These are phyloP conservation scores for Aureobasidium sp. DNA, from an alignment of 2,329 filamentous ascomycete genomes.

Conservation along the genomic window DNA sequence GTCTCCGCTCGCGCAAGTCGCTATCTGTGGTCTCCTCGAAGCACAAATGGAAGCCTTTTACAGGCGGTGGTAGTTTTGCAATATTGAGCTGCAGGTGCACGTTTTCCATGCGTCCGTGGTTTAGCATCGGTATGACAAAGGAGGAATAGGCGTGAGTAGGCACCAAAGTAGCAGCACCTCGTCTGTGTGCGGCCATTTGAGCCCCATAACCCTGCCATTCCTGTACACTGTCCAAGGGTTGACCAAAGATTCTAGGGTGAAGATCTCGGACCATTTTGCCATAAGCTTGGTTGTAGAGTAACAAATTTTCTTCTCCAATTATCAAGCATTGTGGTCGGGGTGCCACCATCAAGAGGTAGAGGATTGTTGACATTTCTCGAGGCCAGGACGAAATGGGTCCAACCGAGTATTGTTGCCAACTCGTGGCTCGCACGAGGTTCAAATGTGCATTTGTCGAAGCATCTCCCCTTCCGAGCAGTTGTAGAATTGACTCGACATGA, in stretches of 20 bases:
- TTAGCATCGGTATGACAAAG: conserved; percentile 3
- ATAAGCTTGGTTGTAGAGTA: not conserved
- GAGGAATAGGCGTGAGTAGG: not conserved
- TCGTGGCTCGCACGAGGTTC: not conserved
- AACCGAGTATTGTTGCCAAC: not conserved
- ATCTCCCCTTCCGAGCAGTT: not conserved
- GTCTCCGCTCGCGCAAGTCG: not conserved
- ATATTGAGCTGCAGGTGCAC: not conserved
- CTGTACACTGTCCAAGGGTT: not conserved
- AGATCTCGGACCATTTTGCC: not conserved
- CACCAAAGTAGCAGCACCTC: not conserved
- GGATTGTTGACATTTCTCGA: not conserved
- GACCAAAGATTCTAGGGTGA: not conserved
- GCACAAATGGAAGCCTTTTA: not conserved
- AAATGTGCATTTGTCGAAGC: not conserved
- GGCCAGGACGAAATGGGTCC: not conserved
- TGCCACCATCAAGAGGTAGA: not conserved
- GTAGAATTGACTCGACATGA: not conserved
- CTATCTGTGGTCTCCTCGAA: not conserved
- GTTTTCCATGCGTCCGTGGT: not conserved
- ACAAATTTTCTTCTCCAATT: not conserved
- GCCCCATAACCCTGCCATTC: not conserved
- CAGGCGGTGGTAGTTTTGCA: not conserved
- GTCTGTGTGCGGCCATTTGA: not conserved
- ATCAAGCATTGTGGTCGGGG: not conserved